phyloP scores from a whole-genome alignment of 148 eudicot species.

The Chenopodium album region DNA sequence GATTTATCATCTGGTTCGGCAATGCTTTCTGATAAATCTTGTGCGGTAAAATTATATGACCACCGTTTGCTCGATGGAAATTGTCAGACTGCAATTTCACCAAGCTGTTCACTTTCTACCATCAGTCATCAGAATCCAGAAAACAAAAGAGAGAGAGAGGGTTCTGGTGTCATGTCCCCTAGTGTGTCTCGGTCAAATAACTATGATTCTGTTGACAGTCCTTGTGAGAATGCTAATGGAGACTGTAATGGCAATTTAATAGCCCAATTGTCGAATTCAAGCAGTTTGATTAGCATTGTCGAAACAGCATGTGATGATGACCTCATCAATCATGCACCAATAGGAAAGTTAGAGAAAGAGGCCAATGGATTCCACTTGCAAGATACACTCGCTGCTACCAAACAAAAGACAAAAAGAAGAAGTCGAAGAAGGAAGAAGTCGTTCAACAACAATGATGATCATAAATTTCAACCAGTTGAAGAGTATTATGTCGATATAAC shows the following conservation, averaged over 20 bases:
- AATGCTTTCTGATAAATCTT: background rate
- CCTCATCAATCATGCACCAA: conserved; percentile 4
- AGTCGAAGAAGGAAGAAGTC: conserved; percentile 44
- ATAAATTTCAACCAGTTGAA: conserved; percentile 34
- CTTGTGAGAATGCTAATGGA: conserved; percentile 16
- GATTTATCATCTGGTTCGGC: conserved; percentile 9
- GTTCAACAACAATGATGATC: conserved; percentile 32
- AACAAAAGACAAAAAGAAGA: conserved; percentile 58
- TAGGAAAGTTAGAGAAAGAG: conserved; percentile 9
- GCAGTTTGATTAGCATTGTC: conserved; percentile 19
- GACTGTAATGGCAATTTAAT: background rate
- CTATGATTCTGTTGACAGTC: background rate
- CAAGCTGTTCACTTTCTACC: background rate
- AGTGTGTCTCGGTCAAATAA: background rate
- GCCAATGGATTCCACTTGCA: conserved; percentile 26
- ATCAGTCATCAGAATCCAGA: background rate
- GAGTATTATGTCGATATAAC: conserved; percentile 43
- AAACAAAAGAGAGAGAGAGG: conserved; percentile 16
- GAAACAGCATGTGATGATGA: conserved; percentile 19
- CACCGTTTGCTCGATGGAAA: conserved; percentile 18
- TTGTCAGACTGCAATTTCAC: conserved; percentile 15
- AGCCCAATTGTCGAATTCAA: conserved; percentile 21
- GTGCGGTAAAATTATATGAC: conserved; percentile 16
- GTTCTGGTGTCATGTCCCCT: background rate
- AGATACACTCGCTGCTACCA: conserved; percentile 26